A percentile compares a stretch with the other conserved stretches of the same genome.
phyloP scores from a whole-genome alignment of 192 early-diverging fungal species.

The Dissophora ornata region DNA sequence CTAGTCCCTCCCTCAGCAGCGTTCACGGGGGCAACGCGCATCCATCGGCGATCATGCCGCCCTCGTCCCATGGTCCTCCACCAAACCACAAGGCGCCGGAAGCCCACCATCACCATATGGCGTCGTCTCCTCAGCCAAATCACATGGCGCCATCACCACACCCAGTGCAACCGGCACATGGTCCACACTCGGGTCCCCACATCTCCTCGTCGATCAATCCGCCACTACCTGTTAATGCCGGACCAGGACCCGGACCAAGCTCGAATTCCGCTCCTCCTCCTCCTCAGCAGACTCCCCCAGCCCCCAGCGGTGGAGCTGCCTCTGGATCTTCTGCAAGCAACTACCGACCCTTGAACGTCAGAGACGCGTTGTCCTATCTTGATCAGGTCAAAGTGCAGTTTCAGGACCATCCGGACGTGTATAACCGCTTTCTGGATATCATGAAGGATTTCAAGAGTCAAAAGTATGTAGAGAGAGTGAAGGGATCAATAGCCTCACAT shows the following conservation, averaged over 20 bases:
- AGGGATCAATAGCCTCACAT: no score
- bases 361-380: slow-evolving; percentile 95
- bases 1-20: slow-evolving; percentile 35
- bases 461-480: slow-evolving; percentile 65
- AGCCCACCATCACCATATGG: slow-evolving; percentile 40
- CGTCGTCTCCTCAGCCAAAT: slow-evolving; percentile 43
- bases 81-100: slow-evolving; percentile 42
- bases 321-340: slow-evolving; percentile 37
- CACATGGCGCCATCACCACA: slow-evolving; percentile 50
- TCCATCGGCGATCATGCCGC: slow-evolving; percentile 50
- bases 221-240: slow-evolving; percentile 24
- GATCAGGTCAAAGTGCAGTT: slow-evolving; percentile 97
- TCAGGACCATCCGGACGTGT: slow-evolving; percentile 92
- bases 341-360: slow-evolving; percentile 82
- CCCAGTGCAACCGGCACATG: slow-evolving; percentile 41
- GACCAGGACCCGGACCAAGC: slow-evolving; percentile 11
- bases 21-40: slow-evolving; percentile 31
- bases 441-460: slow-evolving; percentile 99
- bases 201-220: slow-evolving; percentile 52
- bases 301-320: slow-evolving; percentile 22
- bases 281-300: slow-evolving; percentile 34
- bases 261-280: slow-evolving; percentile 25
- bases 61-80: slow-evolving; percentile 47
- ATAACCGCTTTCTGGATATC: slow-evolving; percentile 97
- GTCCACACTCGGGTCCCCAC: slow-evolving; percentile 32